Evolutionary conservation across 2,329 filamentous ascomycete species (phyloP).

Genomic region (Beauveria caledonica): DNA sequence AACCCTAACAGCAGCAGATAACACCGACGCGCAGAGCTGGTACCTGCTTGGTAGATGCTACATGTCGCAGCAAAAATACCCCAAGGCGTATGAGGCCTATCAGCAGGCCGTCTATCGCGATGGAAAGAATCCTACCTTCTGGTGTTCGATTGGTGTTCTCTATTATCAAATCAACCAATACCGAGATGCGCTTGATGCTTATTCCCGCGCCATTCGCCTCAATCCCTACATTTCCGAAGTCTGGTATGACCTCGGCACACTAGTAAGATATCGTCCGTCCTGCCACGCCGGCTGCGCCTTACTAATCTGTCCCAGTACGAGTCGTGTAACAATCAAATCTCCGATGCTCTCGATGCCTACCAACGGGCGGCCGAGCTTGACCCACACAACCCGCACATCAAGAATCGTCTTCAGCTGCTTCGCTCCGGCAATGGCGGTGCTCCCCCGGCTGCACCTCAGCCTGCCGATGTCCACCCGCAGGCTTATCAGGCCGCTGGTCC

Average conservation of each 20-base stretch:
- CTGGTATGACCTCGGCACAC: slow-evolving; percentile 94
- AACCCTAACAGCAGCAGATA: slow-evolving; percentile 51
- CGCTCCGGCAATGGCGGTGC: slow-evolving; percentile 70
- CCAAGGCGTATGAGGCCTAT: slow-evolving; percentile 96
- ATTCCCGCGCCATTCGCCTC: slow-evolving; percentile 89
- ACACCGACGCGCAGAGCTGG: slow-evolving; percentile 95
- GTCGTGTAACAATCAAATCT: slow-evolving; percentile 97
- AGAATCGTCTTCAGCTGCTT: slow-evolving; percentile 82
- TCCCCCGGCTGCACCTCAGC: slow-evolving; percentile 71
- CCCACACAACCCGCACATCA: slow-evolving; percentile 89
- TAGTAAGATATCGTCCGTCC: slow-evolving; percentile 53
- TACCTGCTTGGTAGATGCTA: slow-evolving; percentile 96
- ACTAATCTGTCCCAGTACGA: slow-evolving; percentile 59
- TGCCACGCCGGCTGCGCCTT: slow-evolving; percentile 21
- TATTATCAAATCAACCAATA: slow-evolving; percentile 99
- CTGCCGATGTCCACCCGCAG: slow-evolving; percentile 92
- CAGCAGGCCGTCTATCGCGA: slow-evolving; percentile 98
- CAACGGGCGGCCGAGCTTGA: slow-evolving; percentile 91
- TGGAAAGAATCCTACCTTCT: slow-evolving; percentile 95
- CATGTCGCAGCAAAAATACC: slow-evolving; percentile 99
- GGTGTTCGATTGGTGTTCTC: slow-evolving; percentile 97
- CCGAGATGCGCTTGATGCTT: slow-evolving; percentile 92
- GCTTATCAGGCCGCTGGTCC: slow-evolving; percentile 81
- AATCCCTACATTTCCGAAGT: slow-evolving; percentile 99
- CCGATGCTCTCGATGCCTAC: slow-evolving; percentile 91